Evolutionary conservation across 257 asterid species (phyloP).

Genomic region (Capsicum chinense): DNA sequence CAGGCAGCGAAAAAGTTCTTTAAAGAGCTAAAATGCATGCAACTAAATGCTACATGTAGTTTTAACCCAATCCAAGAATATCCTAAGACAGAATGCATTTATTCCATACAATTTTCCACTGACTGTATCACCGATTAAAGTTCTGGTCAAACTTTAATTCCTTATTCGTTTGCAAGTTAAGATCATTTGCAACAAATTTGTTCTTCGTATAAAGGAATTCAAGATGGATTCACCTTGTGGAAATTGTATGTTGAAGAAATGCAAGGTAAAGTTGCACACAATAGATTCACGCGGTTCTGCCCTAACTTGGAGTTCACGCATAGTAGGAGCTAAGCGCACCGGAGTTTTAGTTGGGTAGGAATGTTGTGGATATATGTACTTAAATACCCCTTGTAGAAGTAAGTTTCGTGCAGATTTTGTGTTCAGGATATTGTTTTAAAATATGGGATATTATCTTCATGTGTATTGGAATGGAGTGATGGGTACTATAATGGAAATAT

Average conservation of each 20-base stretch:
- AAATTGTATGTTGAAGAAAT: neutral
- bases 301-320: neutral
- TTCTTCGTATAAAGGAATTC: neutral
- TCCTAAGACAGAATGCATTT: no score
- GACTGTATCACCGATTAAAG: no score
- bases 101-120: no score
- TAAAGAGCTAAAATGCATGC: no score
- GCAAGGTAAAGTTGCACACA: neutral
- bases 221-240: neutral
- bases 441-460: slow-evolving; percentile 31
- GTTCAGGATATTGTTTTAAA: neutral
- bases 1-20: no score
- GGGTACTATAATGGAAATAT: slow-evolving; percentile 99
- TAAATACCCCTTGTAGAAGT: neutral
- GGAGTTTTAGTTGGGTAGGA: neutral
- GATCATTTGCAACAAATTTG: neutral
- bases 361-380: neutral
- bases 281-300: neutral
- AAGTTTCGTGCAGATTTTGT: neutral
- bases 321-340: neutral
- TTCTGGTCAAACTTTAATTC: neutral
- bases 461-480: slow-evolving; percentile 82
- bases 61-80: no score
- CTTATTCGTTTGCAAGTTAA: neutral
- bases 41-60: no score